phyloP scores from a whole-genome alignment of 768 basidiomycete species.

The Rhizopogon vesiculosus region DNA sequence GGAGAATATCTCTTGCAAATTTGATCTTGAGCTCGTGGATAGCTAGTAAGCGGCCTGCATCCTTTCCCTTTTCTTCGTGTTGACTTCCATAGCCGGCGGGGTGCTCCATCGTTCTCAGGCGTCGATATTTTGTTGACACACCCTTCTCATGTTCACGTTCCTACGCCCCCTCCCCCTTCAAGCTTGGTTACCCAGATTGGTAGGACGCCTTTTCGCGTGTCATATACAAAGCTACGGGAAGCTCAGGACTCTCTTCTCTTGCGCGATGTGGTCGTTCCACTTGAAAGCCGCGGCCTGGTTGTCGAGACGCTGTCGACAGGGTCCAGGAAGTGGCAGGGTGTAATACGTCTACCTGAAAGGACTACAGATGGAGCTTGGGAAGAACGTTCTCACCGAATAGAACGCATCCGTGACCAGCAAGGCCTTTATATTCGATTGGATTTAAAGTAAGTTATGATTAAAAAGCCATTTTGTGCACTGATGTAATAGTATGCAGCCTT shows the following conservation, averaged over 20 bases:
- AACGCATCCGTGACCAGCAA: slow-evolving; percentile 16
- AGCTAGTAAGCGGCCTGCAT: slow-evolving; percentile 46
- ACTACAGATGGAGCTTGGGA: slow-evolving; percentile 22
- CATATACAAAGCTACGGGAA: background rate
- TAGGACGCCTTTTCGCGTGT: background rate
- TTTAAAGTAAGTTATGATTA: slow-evolving; percentile 20
- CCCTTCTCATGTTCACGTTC: slow-evolving; percentile 39
- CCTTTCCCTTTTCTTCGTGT: background rate
- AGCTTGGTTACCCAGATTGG: background rate
- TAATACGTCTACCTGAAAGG: slow-evolving; percentile 42
- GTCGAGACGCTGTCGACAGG: slow-evolving; percentile 30
- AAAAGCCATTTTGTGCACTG: background rate
- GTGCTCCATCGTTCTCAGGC: slow-evolving; percentile 25
- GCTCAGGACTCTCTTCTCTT: slow-evolving; percentile 24
- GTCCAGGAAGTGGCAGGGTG: slow-evolving; percentile 43
- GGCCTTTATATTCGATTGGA: slow-evolving; percentile 37
- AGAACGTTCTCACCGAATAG: slow-evolving; percentile 17
- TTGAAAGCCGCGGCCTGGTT: slow-evolving; percentile 42
- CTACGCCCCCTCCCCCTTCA: slow-evolving; percentile 25
- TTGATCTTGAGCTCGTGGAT: slow-evolving; percentile 47
- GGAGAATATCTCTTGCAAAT: slow-evolving; percentile 40
- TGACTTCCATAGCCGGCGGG: slow-evolving; percentile 34
- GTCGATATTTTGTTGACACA: slow-evolving; percentile 43
- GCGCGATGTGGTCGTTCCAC: slow-evolving; percentile 34
- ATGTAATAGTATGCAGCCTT: slow-evolving; percentile 23